These are phyloP conservation scores for Lindgomyces ingoldianus DNA, from an alignment of 495 filamentous ascomycete genomes.

Conservation along the genomic window DNA sequence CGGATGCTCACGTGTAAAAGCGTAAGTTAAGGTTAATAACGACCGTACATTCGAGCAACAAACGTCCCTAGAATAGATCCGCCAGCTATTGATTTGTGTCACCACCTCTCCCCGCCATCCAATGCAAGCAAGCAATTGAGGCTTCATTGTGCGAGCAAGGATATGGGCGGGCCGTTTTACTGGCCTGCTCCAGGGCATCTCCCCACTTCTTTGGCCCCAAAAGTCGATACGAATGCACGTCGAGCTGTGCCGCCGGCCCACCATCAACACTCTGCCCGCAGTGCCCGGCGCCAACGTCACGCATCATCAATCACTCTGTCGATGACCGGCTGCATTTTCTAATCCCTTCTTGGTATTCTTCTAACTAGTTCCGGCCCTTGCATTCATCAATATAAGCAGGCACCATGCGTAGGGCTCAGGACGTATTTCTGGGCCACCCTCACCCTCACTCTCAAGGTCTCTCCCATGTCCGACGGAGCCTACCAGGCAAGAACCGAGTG, in stretches of 20 bases:
- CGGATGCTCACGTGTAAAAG: slow-evolving; percentile 9
- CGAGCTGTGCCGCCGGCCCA: slow-evolving; percentile 7
- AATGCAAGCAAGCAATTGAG: neutral
- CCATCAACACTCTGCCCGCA: slow-evolving; percentile 1
- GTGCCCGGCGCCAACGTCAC: neutral
- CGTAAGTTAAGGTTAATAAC: neutral
- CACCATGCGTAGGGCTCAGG: slow-evolving; percentile 1
- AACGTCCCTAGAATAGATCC: neutral
- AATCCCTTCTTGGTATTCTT: slow-evolving; percentile 4
- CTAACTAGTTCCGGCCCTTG: slow-evolving; percentile 18
- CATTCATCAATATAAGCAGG: slow-evolving; percentile 17
- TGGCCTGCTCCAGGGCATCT: neutral
- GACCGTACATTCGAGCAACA: neutral
- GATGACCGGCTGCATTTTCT: slow-evolving; percentile 19
- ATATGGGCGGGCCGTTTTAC: neutral
- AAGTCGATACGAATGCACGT: neutral
- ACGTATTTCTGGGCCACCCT: slow-evolving; percentile 6
- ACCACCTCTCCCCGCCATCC: neutral
- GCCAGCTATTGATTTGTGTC: neutral
- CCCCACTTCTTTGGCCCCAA: neutral
- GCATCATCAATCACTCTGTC: neutral
- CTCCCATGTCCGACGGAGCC: slow-evolving; percentile 17
- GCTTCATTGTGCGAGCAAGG: neutral
- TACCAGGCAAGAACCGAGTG: slow-evolving; percentile 11
- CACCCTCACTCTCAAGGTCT: too few species aligned